phyloP scores from a whole-genome alignment of 2,329 filamentous ascomycete species.

The Cladophialophora carrionii region DNA sequence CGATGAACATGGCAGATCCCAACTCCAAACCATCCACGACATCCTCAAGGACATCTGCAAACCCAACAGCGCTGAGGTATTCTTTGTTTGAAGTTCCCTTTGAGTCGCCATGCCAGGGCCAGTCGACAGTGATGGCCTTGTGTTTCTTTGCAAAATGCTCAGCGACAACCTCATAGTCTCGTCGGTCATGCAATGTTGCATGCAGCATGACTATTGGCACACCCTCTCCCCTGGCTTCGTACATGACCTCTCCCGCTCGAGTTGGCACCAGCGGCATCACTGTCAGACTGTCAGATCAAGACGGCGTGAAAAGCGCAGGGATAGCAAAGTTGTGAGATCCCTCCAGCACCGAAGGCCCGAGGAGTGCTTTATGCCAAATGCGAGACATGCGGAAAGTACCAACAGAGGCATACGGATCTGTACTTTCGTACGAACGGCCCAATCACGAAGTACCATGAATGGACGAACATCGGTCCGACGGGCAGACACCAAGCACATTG shows the following conservation, averaged over 20 bases:
- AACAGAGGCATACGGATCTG: not conserved
- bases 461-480: conserved; percentile 7
- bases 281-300: not conserved
- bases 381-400: not conserved
- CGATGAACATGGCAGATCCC: conserved; percentile 8
- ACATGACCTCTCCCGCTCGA: conserved; percentile 10
- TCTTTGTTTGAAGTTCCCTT: conserved; percentile 5
- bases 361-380: not conserved
- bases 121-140: conserved; percentile 14
- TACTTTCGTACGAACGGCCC: conserved; percentile 18
- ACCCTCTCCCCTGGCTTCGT: conserved; percentile 2
- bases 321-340: not conserved
- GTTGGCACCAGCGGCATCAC: conserved; percentile 6
- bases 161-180: conserved; percentile 15
- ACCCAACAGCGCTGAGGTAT: conserved; percentile 6
- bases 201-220: conserved; percentile 14
- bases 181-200: conserved; percentile 15
- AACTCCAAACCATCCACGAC: conserved; percentile 10
- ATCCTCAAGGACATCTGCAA: conserved; percentile 14
- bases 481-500: conserved; percentile 3
- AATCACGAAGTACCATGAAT: not conserved
- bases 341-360: not conserved
- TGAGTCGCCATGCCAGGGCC: conserved; percentile 15
- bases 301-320: not conserved
- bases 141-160: conserved; percentile 8